phyloP scores from a whole-genome alignment of 129 eudicot species.

The Mikania micrantha region DNA sequence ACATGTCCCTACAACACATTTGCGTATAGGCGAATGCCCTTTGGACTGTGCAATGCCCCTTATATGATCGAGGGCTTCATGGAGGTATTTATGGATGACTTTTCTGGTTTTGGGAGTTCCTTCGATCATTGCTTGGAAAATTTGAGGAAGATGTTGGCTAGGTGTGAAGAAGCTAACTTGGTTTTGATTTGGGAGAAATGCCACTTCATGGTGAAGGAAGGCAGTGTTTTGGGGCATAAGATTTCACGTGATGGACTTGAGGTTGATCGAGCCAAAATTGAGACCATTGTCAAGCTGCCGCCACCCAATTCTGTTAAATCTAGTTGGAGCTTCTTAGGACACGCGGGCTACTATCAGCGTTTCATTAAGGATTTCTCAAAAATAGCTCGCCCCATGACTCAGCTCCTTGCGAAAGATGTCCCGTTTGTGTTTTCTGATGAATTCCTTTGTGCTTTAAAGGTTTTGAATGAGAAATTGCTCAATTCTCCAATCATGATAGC shows the following conservation, averaged over 20 bases:
- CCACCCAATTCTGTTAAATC: background rate
- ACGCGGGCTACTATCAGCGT: background rate
- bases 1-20: too few relatives aligned
- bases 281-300: background rate
- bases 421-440: background rate
- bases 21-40: too few relatives aligned
- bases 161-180: background rate
- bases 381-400: background rate
- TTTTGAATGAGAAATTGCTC: background rate
- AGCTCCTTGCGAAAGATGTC: background rate
- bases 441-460: background rate
- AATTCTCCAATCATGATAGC: background rate
- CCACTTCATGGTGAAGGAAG: background rate
- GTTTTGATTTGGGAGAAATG: background rate
- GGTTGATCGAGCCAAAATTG: background rate
- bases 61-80: too few relatives aligned
- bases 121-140: background rate
- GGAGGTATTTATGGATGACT: background rate
- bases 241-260: background rate
- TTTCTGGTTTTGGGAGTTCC: background rate
- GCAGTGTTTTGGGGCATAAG: background rate
- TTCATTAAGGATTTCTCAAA: background rate
- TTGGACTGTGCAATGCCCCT: too few relatives aligned
- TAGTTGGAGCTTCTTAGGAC: background rate
- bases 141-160: background rate